Conservation (phyloP, 179 eudicot genomes). For the Spergularia azorica region DNA sequence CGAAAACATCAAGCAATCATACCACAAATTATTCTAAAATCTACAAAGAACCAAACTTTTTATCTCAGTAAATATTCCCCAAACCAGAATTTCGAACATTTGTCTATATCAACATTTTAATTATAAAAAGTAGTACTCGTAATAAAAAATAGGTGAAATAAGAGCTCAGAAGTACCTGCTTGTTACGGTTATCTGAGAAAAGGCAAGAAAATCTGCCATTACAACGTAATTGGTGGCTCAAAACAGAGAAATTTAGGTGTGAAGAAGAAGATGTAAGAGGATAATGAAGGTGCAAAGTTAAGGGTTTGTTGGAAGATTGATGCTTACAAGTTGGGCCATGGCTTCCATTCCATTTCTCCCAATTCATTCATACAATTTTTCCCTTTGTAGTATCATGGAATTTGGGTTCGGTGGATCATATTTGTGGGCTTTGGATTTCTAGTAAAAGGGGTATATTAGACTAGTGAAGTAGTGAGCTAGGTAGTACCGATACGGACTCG, state of each 20-base stretch:
- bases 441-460: too few species aligned
- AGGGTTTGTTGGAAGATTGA: conserved; percentile 38
- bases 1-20: too few species aligned
- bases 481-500: too few species aligned
- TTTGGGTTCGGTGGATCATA: conserved; percentile 10
- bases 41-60: neutral
- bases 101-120: neutral
- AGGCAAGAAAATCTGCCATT: conserved; percentile 58
- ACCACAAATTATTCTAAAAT: neutral
- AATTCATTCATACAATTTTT: neutral
- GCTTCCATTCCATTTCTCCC: neutral
- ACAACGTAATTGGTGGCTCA: conserved; percentile 39
- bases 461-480: too few species aligned
- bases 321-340: conserved; percentile 59
- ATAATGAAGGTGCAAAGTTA: conserved; percentile 17
- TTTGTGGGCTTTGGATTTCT: neutral
- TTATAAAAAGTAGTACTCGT: neutral
- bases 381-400: too few species aligned
- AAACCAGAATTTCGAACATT: neutral
- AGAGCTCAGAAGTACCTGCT: conserved; percentile 40
- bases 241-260: conserved; percentile 29
- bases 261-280: conserved; percentile 18
- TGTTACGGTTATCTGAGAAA: conserved; percentile 56
- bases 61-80: neutral
- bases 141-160: neutral